A percentile compares a stretch with the other conserved stretches of the same genome.
Conservation (phyloP, 2,329 filamentous ascomycete species). For the Zymoseptoria tritici region DNA sequence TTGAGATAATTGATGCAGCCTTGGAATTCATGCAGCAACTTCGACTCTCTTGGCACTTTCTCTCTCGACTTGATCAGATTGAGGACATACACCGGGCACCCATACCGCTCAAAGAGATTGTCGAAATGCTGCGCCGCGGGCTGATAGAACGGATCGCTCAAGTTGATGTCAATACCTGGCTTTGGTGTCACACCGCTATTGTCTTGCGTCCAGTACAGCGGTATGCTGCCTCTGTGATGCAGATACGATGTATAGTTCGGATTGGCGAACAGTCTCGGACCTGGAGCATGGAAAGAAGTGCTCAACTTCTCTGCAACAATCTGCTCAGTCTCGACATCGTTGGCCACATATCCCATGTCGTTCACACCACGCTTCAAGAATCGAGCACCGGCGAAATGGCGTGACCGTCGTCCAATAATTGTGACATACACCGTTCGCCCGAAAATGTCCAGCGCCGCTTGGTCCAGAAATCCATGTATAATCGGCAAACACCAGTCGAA, state of each 20-base stretch:
- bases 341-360: slow-evolving; percentile 90
- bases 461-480: slow-evolving; percentile 93
- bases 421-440: slow-evolving; percentile 86
- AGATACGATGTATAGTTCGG: slow-evolving; percentile 94
- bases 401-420: slow-evolving; percentile 83
- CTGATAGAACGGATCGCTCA: slow-evolving; percentile 93
- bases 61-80: slow-evolving; percentile 85
- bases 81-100: slow-evolving; percentile 81
- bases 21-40: slow-evolving; percentile 79
- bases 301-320: slow-evolving; percentile 92
- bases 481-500: slow-evolving; percentile 96
- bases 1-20: slow-evolving; percentile 86
- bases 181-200: slow-evolving; percentile 92
- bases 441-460: slow-evolving; percentile 68
- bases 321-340: slow-evolving; percentile 97
- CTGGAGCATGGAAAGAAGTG: slow-evolving; percentile 90
- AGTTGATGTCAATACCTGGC: slow-evolving; percentile 87
- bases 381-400: slow-evolving; percentile 87
- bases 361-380: slow-evolving; percentile 94
- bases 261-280: slow-evolving; percentile 75
- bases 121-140: slow-evolving; percentile 93
- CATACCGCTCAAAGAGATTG: slow-evolving; percentile 87
- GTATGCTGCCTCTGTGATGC: slow-evolving; percentile 93
- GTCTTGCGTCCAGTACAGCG: slow-evolving; percentile 95
- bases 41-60: slow-evolving; percentile 81